phyloP scores from a whole-genome alignment of 2,329 filamentous ascomycete species.

The Seiridium unicorne region DNA sequence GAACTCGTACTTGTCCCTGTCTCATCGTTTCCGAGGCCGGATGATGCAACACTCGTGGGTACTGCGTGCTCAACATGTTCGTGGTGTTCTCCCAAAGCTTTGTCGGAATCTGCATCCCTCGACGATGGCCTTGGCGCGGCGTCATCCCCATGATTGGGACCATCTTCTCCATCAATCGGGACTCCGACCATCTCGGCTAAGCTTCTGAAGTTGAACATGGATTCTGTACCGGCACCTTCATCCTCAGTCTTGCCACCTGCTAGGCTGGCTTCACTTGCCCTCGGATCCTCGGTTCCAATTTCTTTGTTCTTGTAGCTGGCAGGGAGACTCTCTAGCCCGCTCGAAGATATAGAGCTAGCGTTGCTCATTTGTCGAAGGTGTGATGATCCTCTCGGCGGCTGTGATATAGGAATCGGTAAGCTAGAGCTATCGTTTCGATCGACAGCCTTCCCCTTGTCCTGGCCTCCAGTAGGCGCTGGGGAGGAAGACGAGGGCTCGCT shows the following conservation, averaged over 20 bases:
- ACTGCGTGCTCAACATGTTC: slow-evolving; percentile 32
- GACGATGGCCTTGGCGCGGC: slow-evolving; percentile 21
- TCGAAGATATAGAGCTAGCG: slow-evolving; percentile 80
- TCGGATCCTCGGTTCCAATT: slow-evolving; percentile 44
- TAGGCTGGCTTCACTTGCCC: slow-evolving; percentile 53
- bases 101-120: slow-evolving; percentile 27
- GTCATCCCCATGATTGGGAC: background rate
- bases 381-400: slow-evolving; percentile 60
- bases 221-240: slow-evolving; percentile 60
- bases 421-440: slow-evolving; percentile 49
- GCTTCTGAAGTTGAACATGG: slow-evolving; percentile 90
- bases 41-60: slow-evolving; percentile 11
- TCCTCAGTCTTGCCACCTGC: slow-evolving; percentile 44
- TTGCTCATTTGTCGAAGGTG: slow-evolving; percentile 83
- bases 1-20: background rate
- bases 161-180: slow-evolving; percentile 46
- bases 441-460: slow-evolving; percentile 68
- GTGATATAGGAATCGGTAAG: slow-evolving; percentile 41
- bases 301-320: slow-evolving; percentile 46
- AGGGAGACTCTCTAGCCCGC: slow-evolving; percentile 64
- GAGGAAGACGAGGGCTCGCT: slow-evolving; percentile 21
- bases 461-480: slow-evolving; percentile 26
- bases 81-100: slow-evolving; percentile 21
- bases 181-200: slow-evolving; percentile 80
- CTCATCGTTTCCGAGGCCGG: background rate